Evolutionary conservation across 805 yeast genomes (phyloP).

Genomic region (Candida hungchunana): DNA sequence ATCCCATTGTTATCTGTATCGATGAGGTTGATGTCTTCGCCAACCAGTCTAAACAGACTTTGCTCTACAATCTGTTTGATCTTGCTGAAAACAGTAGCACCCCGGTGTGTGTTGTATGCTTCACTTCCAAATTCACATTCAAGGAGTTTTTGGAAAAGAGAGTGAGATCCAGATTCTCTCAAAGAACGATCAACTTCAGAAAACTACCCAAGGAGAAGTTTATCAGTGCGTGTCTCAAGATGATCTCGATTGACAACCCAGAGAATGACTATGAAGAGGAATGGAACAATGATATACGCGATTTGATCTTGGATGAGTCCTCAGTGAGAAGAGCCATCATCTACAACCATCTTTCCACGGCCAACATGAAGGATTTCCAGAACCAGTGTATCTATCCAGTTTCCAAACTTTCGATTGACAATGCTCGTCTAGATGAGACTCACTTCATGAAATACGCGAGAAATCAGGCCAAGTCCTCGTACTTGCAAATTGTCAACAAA

Average conservation of each 20-base stretch:
- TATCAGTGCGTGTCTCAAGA: slow-evolving; percentile 40
- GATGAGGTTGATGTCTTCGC: slow-evolving; percentile 87
- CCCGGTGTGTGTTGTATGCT: slow-evolving; percentile 80
- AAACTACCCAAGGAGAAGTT: slow-evolving; percentile 45
- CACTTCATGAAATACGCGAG: slow-evolving; percentile 25
- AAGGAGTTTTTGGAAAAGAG: slow-evolving; percentile 86
- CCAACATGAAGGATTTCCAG: slow-evolving; percentile 50
- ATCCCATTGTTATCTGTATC: slow-evolving; percentile 67
- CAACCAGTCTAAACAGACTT: slow-evolving; percentile 66
- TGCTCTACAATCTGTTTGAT: slow-evolving; percentile 84
- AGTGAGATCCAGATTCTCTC: slow-evolving; percentile 86
- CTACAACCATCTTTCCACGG: slow-evolving; percentile 52
- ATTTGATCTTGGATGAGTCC: slow-evolving; percentile 27
- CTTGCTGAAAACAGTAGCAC: slow-evolving; percentile 65
- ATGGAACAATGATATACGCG: slow-evolving; percentile 44
- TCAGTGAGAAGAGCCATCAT: slow-evolving; percentile 35
- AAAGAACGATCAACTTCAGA: slow-evolving; percentile 60
- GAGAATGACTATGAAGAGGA: slow-evolving; percentile 26
- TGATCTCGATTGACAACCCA: slow-evolving; percentile 31
- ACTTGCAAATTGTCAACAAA: slow-evolving; percentile 27
- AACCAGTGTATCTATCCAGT: slow-evolving; percentile 41
- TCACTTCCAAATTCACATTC: slow-evolving; percentile 68
- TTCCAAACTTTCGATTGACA: slow-evolving; percentile 26
- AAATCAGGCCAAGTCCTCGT: slow-evolving; percentile 28
- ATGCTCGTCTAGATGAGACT: slow-evolving; percentile 25